Percentiles rank a stretch among this genome's conserved stretches.
phyloP scores from a whole-genome alignment of 169 alveolate genomes.

The Perkinsus marinus region DNA sequence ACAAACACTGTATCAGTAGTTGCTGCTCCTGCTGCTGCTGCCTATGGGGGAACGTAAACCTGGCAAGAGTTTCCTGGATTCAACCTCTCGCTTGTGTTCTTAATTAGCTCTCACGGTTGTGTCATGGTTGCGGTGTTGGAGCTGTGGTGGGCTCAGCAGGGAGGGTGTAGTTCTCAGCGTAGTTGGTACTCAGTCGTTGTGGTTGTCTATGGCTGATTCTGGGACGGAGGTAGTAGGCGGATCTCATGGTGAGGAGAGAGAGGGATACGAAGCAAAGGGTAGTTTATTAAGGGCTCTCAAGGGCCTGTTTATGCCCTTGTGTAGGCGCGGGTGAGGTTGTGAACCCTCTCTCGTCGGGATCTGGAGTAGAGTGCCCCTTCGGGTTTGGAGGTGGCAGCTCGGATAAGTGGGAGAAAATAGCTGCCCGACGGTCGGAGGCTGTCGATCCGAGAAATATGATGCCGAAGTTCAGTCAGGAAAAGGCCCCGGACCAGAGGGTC shows the following conservation, averaged over 20 bases:
- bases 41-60: background rate
- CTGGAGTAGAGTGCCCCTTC: background rate
- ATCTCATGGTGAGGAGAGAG: background rate
- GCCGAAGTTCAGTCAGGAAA: background rate
- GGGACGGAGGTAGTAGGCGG: background rate
- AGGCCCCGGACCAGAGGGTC: background rate
- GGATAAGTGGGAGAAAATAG: background rate
- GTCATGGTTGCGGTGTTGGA: too few relatives aligned
- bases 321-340: background rate
- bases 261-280: background rate
- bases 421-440: background rate
- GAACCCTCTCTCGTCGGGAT: background rate
- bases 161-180: background rate
- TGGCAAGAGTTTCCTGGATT: background rate
- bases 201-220: background rate
- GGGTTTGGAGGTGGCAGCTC: background rate
- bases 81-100: background rate
- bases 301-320: background rate
- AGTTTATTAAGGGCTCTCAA: background rate
- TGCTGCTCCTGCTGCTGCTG: too few relatives aligned
- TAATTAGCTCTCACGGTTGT: background rate
- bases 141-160: background rate
- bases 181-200: background rate
- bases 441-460: constrained; percentile 15
- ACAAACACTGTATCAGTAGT: background rate